These are phyloP conservation scores for Talaromyces adpressus DNA, from an alignment of 495 filamentous ascomycete species.

Conservation along the genomic window DNA sequence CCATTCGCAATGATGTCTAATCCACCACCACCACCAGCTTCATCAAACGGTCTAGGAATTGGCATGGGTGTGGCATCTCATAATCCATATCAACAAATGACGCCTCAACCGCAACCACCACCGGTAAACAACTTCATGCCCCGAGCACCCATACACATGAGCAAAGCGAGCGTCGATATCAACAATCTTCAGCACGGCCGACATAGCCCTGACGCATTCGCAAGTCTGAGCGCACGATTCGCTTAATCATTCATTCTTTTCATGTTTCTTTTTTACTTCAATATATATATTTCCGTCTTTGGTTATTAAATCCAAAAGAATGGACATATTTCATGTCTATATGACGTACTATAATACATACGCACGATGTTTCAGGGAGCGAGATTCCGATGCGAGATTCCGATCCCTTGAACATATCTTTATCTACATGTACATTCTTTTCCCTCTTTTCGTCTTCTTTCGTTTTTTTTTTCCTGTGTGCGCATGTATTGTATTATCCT, in stretches of 20 bases:
- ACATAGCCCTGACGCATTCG: slow-evolving; percentile 95
- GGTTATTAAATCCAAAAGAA: background rate
- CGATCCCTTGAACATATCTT: background rate
- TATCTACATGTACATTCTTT: slow-evolving; percentile 4
- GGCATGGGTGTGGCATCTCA: slow-evolving; percentile 9
- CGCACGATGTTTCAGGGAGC: background rate
- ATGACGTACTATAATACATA: background rate
- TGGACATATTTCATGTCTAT: background rate
- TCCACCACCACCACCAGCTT: slow-evolving; percentile 8
- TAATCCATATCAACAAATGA: slow-evolving; percentile 9
- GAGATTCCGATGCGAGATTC: background rate
- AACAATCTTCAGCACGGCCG: slow-evolving; percentile 67
- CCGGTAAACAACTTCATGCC: slow-evolving; percentile 10
- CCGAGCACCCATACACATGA: slow-evolving; percentile 53
- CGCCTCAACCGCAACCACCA: background rate
- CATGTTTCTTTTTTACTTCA: slow-evolving; percentile 5
- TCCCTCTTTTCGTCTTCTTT: background rate
- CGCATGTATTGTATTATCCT: background rate
- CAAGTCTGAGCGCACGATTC: slow-evolving; percentile 71
- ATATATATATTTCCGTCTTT: slow-evolving; percentile 4
- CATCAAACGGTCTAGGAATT: slow-evolving; percentile 11
- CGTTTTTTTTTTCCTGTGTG: background rate
- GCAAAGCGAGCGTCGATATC: slow-evolving; percentile 85
- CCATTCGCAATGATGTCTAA: background rate
- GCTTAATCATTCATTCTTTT: slow-evolving; percentile 16